Base-by-base conservation (phyloP, 805 yeast species). In the Priceomyces fermenticarens region DNA sequence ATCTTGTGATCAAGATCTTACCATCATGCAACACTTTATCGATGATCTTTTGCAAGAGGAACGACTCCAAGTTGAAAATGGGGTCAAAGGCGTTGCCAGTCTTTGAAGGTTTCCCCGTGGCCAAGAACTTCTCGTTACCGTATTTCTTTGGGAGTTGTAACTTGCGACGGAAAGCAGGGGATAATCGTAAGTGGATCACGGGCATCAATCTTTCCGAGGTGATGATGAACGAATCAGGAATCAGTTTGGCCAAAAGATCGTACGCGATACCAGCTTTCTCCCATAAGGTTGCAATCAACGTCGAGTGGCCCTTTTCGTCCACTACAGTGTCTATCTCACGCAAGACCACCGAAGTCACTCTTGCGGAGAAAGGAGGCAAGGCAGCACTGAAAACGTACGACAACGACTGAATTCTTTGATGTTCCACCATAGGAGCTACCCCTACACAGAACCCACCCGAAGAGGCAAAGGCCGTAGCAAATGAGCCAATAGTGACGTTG, bases 361-460 rank as follows among this genome's bases (percentile, higher is more conserved):
- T 75, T 1, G 96, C 95, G 32, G 88, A 77, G 63, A 85, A 91
- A 16, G 97, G 95, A 10, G 99, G 98, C 58, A 91, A 77, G 1
- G 97, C 78, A 6, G 99, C 99, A 54, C 95, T 85, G 61, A 88
- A 93, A 45, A 93, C 93, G 59, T 88, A 93, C 2, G 96, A 97
- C 49, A 75, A 73, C 10, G 96, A 87, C 16, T 88, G 85, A 54
- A 93, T 84, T 60, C 96, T 81, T 72, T 93, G 99, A 67, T 91
- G 96, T 52, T 83, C 82, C 27, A 89, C 80, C 88, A 93, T 88
- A 41, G 83, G 83, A 17, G 69, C 63, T 32, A 78, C 83, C 43
- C 98, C 99, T 23, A 87, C 85, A 58, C 96, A 93, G 67, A 88
- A 91, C 0, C 96, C 98, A 48, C 99, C 99, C 37, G 91, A 81